A percentile compares a stretch with the other conserved stretches of the same genome.
These are phyloP conservation scores for Colletotrichum echinochloae DNA, from an alignment of 2,329 filamentous ascomycete species.

Conservation along the genomic window DNA sequence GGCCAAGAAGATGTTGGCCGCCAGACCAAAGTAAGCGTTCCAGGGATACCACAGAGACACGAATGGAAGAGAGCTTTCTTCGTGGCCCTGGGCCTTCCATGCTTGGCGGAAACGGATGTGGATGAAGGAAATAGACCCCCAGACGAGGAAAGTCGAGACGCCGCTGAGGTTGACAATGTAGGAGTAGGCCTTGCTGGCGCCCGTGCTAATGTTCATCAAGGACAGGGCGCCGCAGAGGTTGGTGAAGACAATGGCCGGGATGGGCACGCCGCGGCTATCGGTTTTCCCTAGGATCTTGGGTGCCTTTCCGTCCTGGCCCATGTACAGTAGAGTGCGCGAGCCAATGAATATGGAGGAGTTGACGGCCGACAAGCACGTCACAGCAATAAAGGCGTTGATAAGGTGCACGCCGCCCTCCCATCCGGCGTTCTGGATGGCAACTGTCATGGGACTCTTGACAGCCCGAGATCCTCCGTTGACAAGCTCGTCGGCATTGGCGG, in stretches of 20 bases:
- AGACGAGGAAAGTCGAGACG: constrained; percentile 78
- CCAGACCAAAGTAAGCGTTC: constrained; percentile 70
- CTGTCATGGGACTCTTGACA: constrained; percentile 78
- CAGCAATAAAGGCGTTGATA: constrained; percentile 81
- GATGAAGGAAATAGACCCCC: constrained; percentile 76
- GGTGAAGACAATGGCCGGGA: constrained; percentile 73
- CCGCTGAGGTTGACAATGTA: constrained; percentile 79
- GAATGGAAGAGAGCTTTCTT: constrained; percentile 66
- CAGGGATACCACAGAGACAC: constrained; percentile 66
- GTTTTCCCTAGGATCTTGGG: constrained; percentile 77
- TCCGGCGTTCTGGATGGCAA: constrained; percentile 79
- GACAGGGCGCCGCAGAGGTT: constrained; percentile 78
- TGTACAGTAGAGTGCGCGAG: constrained; percentile 79
- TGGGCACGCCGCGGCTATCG: constrained; percentile 71
- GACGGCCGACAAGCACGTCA: constrained; percentile 77
- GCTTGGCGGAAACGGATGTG: constrained; percentile 79
- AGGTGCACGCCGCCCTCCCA: constrained; percentile 80
- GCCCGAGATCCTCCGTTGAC: constrained; percentile 72
- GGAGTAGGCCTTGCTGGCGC: constrained; percentile 71
- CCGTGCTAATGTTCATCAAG: constrained; percentile 80
- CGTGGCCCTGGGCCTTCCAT: constrained; percentile 69
- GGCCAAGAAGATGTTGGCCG: constrained; percentile 68
- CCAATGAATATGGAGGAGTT: constrained; percentile 85
- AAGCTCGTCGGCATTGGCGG: constrained; percentile 73
- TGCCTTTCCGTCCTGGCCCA: constrained; percentile 80